Percentiles rank a stretch among this genome's conserved stretches.
Conservation (phyloP, 208 protist genomes). For the Trichomonas vaginalis region DNA sequence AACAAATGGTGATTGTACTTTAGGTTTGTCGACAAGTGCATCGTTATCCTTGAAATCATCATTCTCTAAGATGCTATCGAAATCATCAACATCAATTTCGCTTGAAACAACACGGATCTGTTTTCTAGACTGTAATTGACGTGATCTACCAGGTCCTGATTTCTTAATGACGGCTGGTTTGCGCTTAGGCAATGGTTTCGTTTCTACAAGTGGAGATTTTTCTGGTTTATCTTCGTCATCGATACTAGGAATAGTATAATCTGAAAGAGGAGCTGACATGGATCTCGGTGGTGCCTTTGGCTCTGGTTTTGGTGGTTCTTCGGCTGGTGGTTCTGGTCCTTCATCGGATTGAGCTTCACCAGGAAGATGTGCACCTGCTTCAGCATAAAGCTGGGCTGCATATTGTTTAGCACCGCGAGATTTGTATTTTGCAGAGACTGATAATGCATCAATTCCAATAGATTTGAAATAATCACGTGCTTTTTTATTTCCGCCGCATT, state of each 20-base stretch:
- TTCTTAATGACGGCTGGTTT: background rate
- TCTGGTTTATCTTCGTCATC: background rate
- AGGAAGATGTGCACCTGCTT: background rate
- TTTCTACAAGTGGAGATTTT: background rate
- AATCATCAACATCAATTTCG: background rate
- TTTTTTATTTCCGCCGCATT: conserved; percentile 13
- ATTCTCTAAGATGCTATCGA: background rate
- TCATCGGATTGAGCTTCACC: background rate
- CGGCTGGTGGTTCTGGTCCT: too few relatives aligned
- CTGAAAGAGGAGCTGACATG: background rate
- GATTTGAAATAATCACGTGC: conserved; percentile 21
- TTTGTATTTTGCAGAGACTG: conserved; percentile 15
- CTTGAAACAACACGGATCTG: background rate
- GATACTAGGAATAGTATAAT: background rate
- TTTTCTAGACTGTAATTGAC: too few relatives aligned
- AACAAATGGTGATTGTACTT: too few relatives aligned
- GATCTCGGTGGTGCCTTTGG: background rate
- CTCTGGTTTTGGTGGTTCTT: background rate
- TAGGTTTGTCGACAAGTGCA: background rate
- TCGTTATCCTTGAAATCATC: background rate
- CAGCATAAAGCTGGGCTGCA: conserved; percentile 21
- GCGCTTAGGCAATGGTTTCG: background rate
- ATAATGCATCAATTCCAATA: conserved; percentile 14
- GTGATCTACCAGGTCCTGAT: background rate
- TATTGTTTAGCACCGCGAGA: conserved; percentile 22